Percentiles rank a stretch among this genome's conserved stretches.
These are phyloP conservation scores for Colletotrichum limetticola DNA, from an alignment of 2,329 filamentous ascomycete genomes.

Conservation along the genomic window DNA sequence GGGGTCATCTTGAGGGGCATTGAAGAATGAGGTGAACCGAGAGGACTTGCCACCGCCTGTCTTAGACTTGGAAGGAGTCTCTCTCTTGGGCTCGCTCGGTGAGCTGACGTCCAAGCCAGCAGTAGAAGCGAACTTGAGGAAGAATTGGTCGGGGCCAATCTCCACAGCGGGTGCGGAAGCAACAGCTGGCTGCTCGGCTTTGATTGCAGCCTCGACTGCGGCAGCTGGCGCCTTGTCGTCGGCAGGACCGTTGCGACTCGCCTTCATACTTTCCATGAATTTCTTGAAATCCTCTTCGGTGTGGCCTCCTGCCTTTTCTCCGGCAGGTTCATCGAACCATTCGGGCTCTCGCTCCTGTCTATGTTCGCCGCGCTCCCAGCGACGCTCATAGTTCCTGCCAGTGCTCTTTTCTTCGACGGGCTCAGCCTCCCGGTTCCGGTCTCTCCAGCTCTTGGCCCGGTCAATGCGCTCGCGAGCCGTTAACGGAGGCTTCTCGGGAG, in stretches of 20 bases:
- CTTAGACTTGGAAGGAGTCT: constrained; percentile 63
- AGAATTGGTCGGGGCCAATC: constrained; percentile 80
- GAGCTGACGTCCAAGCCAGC: constrained; percentile 60
- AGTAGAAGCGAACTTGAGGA: constrained; percentile 64
- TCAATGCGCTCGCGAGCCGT: constrained; percentile 66
- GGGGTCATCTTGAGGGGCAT: constrained; percentile 63
- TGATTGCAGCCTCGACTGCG: constrained; percentile 49
- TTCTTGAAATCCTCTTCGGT: constrained; percentile 94
- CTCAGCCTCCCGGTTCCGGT: constrained; percentile 56
- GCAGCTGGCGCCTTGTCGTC: constrained; percentile 49
- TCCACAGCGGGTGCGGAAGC: constrained; percentile 74
- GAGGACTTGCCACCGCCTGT: constrained; percentile 73
- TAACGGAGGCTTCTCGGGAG: constrained; percentile 42
- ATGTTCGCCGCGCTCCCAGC: constrained; percentile 68
- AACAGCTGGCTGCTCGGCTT: constrained; percentile 63
- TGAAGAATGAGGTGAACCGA: constrained; percentile 86
- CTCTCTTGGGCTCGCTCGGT: constrained; percentile 56
- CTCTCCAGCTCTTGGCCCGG: constrained; percentile 70
- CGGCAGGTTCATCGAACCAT: constrained; percentile 83
- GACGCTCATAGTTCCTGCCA: constrained; percentile 57
- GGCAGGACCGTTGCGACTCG: constrained; percentile 58
- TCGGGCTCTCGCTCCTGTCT: constrained; percentile 85
- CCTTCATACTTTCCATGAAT: constrained; percentile 93
- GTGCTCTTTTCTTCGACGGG: constrained; percentile 65
- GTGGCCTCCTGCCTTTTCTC: constrained; percentile 76